Evolutionary conservation across 2,329 filamentous ascomycete genomes (phyloP), one percentile per base, ranked within the genome.

Genomic region (Ophiocordyceps camponoti-floridani): DNA sequence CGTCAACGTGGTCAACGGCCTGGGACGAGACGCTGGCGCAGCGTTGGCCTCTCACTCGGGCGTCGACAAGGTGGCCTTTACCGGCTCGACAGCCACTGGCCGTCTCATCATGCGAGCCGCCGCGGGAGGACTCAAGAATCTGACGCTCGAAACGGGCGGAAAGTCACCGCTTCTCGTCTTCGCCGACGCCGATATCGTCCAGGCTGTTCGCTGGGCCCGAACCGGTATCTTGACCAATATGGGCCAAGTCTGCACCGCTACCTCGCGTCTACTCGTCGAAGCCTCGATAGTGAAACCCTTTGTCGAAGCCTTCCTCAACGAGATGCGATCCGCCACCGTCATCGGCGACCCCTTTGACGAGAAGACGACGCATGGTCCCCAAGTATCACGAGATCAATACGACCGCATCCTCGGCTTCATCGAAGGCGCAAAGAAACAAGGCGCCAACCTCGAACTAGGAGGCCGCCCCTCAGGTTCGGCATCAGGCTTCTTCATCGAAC

Each of bases 401-500:
- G 84, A 93, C 68, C 81, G 84, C 53, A 87, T 93, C 67, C 89
- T 91, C 84, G 71, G 72, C 58, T 82, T 76, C 66, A 84, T 93
- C 56, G 72, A 89, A 60, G 68, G 73, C 50, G 74, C 74, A 44
- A 75, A 73, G 65, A 65, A 72, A 35, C 69, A 73, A 55, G 74
- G 74, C 47, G 74, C 74, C 47, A 73, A 58, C 7, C 59, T 91
- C 49, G 79, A 80, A 59, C 79, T 57, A 31, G 63, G 63, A 45
- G 63, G 63, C 40, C 55, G 57, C 47, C 58, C 61, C 53, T 80
- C 79, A 63, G 84, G 84, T 48, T 59, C 70, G 58, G 77, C 10
- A 66, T 79, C 86, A 72, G 84, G 84, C 49, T 93, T 84, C 75
- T 93, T 89, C 71, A 89, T 93, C 64, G 69, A 89, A 71, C 86